Conservation (phyloP, 257 asterid genomes). For the Nicotiana benthamiana region DNA sequence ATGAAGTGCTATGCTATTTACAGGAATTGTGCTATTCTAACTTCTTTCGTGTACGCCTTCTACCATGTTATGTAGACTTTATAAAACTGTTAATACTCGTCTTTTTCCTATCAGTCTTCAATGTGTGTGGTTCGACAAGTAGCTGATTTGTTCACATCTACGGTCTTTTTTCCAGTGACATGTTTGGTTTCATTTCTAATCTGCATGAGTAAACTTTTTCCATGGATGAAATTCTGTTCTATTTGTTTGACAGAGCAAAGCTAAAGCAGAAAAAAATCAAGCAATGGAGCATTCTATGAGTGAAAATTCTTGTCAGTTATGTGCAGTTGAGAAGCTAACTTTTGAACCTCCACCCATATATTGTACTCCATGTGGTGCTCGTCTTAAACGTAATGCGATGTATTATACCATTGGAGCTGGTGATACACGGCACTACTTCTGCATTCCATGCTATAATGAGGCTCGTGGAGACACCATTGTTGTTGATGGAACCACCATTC, state of each 20-base stretch:
- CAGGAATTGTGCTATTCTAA: neutral
- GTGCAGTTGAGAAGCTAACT: slow-evolving; percentile 95
- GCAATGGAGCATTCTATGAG: slow-evolving; percentile 91
- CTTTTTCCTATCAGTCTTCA: neutral
- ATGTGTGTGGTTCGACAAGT: neutral
- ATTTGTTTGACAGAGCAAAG: slow-evolving; percentile 64
- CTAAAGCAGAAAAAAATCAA: slow-evolving; percentile 87
- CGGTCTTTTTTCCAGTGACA: neutral
- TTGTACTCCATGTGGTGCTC: slow-evolving; percentile 92
- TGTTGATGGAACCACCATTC: slow-evolving; percentile 61
- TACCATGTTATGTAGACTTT: neutral
- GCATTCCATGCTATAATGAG: slow-evolving; percentile 83
- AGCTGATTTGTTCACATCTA: neutral
- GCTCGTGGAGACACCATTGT: slow-evolving; percentile 78
- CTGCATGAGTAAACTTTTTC: neutral
- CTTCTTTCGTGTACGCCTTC: neutral
- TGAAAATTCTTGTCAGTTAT: slow-evolving; percentile 93
- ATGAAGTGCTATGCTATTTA: neutral
- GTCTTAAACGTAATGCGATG: slow-evolving; percentile 87
- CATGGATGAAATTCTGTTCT: neutral
- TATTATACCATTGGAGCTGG: slow-evolving; percentile 86
- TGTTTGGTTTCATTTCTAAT: neutral
- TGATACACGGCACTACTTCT: slow-evolving; percentile 83
- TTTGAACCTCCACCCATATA: slow-evolving; percentile 97
- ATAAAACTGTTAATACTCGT: neutral